Evolutionary conservation across 768 basidiomycete genomes (phyloP), one percentile per base, ranked within the genome.

Genomic region (Lactifluus rugatus): DNA sequence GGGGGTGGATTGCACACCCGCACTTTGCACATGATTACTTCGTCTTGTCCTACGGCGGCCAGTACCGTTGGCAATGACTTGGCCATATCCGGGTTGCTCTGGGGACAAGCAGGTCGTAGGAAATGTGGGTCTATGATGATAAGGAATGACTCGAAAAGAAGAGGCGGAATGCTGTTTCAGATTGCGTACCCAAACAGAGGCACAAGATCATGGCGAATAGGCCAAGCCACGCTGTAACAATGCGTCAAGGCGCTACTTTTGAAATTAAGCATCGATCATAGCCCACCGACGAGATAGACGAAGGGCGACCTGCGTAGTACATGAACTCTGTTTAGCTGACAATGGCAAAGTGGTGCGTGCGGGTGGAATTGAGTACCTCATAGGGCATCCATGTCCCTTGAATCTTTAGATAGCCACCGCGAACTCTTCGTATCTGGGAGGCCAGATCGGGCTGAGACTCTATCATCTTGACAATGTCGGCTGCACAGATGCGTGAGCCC

Each of bases 321-420:
- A 52, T 48, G 56, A n/a, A 41, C 37, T 51, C 56, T 53, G 62
- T 61, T n/a, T 41, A 49, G 50, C 41, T 17, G 21, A 7, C 41
- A 54, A 61, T n/a, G 37, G 50, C 44, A 34, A 64, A 52, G 51
- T 14, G n/a, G n/a, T n/a, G n/a, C n/a, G 37, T 32, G 19, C 9
- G 10, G 28, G 16, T 36, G 32, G 25, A 10, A 32, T 41, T 42
- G 68, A 78, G 61, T 64, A 87, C 86, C 76, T 89, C 90, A 71
- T 87, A 93, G 34, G 90, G 90, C 84, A 93, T 88, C 91, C 91
- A 93, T 21, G 91, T 92, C 32, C 91, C 91, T 67, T 93, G 91
- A 45, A 93, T 92, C 74, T 93, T 92, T 59, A 93, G 80, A 73
- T 89, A 90, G 51, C 89, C 88, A 56, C 89, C 90, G 47, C 89